These are phyloP conservation scores for Kwoniella mangroviensis DNA, from an alignment of 768 basidiomycete species.

Conservation along the genomic window DNA sequence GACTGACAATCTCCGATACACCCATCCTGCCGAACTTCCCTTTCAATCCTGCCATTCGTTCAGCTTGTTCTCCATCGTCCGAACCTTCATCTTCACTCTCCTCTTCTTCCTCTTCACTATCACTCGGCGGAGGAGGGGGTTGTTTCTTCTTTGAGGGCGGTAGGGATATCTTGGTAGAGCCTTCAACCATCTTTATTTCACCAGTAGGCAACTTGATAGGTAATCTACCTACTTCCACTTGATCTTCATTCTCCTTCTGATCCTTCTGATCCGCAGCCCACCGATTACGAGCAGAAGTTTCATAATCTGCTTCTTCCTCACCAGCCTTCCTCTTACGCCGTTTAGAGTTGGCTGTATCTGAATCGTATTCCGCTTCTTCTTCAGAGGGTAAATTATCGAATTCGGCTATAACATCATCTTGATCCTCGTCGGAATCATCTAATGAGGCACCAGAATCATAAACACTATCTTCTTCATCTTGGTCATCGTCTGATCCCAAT, in stretches of 20 bases:
- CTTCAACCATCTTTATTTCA: slow-evolving; percentile 64
- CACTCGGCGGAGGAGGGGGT: slow-evolving; percentile 19
- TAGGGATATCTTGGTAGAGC: slow-evolving; percentile 51
- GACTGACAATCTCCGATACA: slow-evolving; percentile 52
- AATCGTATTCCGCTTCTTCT: slow-evolving; percentile 34
- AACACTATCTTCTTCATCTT: slow-evolving; percentile 56
- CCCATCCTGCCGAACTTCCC: slow-evolving; percentile 56
- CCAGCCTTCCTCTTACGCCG: slow-evolving; percentile 64
- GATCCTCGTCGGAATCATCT: slow-evolving; percentile 44
- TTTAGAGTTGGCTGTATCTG: slow-evolving; percentile 67
- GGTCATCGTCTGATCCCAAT: slow-evolving; percentile 35
- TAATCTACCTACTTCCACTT: slow-evolving; percentile 60
- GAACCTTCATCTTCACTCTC: slow-evolving; percentile 44
- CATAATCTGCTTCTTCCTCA: slow-evolving; percentile 61
- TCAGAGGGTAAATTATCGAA: slow-evolving; percentile 30
- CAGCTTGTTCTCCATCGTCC: slow-evolving; percentile 47
- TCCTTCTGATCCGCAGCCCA: slow-evolving; percentile 30
- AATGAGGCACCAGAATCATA: slow-evolving; percentile 58
- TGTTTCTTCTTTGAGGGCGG: slow-evolving; percentile 44
- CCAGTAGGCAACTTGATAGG: slow-evolving; percentile 89
- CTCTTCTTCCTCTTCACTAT: slow-evolving; percentile 36
- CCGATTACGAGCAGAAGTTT: slow-evolving; percentile 62
- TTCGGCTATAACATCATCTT: slow-evolving; percentile 31
- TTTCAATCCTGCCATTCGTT: slow-evolving; percentile 47
- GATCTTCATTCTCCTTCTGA: slow-evolving; percentile 33